Evolutionary conservation across 345 rosid genomes (phyloP).

Genomic region (Camelina hispida): DNA sequence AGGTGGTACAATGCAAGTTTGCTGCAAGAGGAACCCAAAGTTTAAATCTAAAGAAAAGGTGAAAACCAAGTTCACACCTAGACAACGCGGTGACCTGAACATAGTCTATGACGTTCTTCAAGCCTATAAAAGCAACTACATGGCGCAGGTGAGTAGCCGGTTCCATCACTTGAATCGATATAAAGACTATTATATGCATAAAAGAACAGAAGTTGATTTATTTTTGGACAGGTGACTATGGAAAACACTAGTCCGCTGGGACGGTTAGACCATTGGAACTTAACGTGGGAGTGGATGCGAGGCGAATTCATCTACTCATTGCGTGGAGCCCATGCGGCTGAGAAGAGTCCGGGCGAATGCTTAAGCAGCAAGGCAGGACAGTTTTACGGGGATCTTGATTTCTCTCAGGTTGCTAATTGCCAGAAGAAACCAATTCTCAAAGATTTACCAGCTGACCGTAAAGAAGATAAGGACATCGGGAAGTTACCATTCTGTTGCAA

Average conservation of each 20-base stretch:
- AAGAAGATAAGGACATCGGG: constrained; percentile 64
- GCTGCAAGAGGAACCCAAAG: constrained; percentile 78
- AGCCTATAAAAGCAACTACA: constrained; percentile 69
- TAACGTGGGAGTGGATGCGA: constrained; percentile 96
- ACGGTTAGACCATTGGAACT: constrained; percentile 88
- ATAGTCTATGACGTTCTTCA: constrained; percentile 70
- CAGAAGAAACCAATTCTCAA: constrained; percentile 65
- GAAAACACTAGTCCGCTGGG: constrained; percentile 75
- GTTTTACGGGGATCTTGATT: constrained; percentile 66
- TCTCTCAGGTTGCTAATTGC: constrained; percentile 72
- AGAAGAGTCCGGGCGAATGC: constrained; percentile 52
- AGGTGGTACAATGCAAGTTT: constrained; percentile 72
- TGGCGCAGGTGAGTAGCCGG: constrained; percentile 53
- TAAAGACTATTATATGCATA: not conserved
- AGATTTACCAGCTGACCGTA: constrained; percentile 62
- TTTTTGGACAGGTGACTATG: constrained; percentile 59
- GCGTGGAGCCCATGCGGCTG: constrained; percentile 79
- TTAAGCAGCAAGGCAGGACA: constrained; percentile 67
- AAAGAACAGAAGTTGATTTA: not conserved
- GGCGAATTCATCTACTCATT: constrained; percentile 78
- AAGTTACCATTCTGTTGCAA: constrained; percentile 79
- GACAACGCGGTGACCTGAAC: constrained; percentile 63
- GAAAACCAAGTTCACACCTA: constrained; percentile 54
- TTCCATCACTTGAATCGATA: constrained; percentile 2
- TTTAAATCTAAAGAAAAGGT: constrained; percentile 49